Base-by-base conservation (phyloP, 805 yeast species). In the Candida suzukii region DNA sequence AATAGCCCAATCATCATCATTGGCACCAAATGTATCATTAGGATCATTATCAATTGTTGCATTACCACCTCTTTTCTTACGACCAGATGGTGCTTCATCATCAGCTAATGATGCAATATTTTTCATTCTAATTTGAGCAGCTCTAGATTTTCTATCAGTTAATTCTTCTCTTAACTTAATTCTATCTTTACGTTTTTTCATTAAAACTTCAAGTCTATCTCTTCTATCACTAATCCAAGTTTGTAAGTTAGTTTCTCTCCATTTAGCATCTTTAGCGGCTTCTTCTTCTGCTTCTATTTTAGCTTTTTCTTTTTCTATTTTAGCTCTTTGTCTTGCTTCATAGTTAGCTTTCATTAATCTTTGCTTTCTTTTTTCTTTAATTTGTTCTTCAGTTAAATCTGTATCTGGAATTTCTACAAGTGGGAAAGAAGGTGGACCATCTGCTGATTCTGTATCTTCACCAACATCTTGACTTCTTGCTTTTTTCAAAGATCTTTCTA, bases 1-100 rank as follows among this genome's bases (percentile, higher is more conserved):
- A 16, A 88, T 80, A 19, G 83, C 78, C 97, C 97, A 91, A 61
- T 93, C 99, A 42, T 85, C 95, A 57, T 91, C 98, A 54, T 88
- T 80, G 2, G 96, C 90, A 42, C 97, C 98, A 62, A 91, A 90
- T 0, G 90, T 86, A 61, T 91, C 98, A 52, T 80, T 87, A 14
- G 95, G 95, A 58, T 88, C 97, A 50, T 86, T 87, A 54, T 87
- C 96, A 27, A 85, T 82, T 1, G 88, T 78, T 0, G 80, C 76
- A 49, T 73, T 76, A 7, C 70, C 74, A 45, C 63, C 64, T 52
- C 83, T 69, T 30, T 71, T 73, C 38, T 73, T 69, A 8, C 55
- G 45, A 14, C 51, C 49, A 19, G 44, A 48, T 12, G 46, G 35
- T 10, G 47, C 46, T 19, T 41, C 45, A 19, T 41, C 47, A 22